phyloP scores from a whole-genome alignment of 2,329 filamentous ascomycete species.

The Stylonectria norvegica region DNA sequence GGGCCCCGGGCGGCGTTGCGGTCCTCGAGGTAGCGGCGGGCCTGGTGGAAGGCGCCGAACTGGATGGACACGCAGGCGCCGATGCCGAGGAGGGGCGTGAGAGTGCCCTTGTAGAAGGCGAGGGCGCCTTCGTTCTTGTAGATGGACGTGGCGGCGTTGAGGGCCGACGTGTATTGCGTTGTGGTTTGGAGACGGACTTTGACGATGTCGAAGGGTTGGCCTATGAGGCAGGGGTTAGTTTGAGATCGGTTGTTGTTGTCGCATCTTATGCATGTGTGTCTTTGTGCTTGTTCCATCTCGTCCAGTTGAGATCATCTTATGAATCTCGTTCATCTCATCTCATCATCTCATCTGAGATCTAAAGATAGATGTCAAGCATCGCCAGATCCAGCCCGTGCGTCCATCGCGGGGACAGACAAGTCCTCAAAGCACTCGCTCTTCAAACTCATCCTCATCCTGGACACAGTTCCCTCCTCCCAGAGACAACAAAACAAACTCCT shows the following conservation, averaged over 20 bases:
- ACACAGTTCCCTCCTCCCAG: neutral
- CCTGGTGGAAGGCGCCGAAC: slow-evolving; percentile 94
- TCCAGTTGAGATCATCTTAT: neutral
- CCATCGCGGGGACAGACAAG: neutral
- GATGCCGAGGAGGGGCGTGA: slow-evolving; percentile 92
- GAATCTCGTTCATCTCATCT: neutral
- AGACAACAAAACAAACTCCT: neutral
- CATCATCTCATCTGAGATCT: slow-evolving; percentile 10
- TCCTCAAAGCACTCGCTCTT: slow-evolving; percentile 35
- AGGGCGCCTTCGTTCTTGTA: slow-evolving; percentile 81
- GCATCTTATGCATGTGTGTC: too few relatives aligned
- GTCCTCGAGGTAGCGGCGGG: slow-evolving; percentile 79
- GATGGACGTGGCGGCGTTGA: slow-evolving; percentile 79
- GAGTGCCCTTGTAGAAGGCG: slow-evolving; percentile 97
- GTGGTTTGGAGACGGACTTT: slow-evolving; percentile 96
- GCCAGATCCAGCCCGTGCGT: slow-evolving; percentile 1
- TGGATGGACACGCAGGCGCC: slow-evolving; percentile 98
- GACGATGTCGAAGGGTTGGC: slow-evolving; percentile 82
- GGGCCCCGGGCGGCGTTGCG: slow-evolving; percentile 69
- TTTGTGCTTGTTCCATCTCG: too few relatives aligned
- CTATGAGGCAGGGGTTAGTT: slow-evolving; percentile 35
- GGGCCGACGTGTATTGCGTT: slow-evolving; percentile 72
- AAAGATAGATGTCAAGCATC: slow-evolving; percentile 1
- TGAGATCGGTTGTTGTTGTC: too few relatives aligned
- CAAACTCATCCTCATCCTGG: neutral